Base-by-base conservation (phyloP, 345 rosid genomes). In the Balakata baccata region DNA sequence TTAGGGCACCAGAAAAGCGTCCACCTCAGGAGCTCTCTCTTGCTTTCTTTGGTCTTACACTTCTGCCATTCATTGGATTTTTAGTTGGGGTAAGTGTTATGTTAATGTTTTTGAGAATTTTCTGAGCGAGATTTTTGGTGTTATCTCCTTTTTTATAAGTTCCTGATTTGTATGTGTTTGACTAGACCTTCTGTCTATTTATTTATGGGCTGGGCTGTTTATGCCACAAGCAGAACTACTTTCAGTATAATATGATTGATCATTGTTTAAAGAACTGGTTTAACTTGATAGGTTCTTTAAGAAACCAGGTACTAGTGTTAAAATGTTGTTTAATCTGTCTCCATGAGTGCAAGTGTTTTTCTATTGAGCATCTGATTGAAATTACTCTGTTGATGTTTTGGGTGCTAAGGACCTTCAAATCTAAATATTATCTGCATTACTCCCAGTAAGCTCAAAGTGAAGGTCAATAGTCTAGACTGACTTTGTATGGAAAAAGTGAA, bases 1-100 rank as follows among this genome's bases (percentile, higher is more conserved):
- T 93, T 74, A 84, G 96, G 73, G 84, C 70, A 73, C 98, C 97
- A 68, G 99, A 96, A 80, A 96, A 93, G 83, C 96, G 64, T 49
- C 99, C 99, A 10, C 87, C 90, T 2, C 69, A 85, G 84, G 84
- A 88, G 80, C 89, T 96, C 22, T 96, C 99, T 68, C 86, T 91
- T 54, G 74, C 88, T 78, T 96, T 96, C 85, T 84, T 89, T 88
- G 97, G 91, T 78, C 85, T 96, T 62, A 81, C 88, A 43, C 59
- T 86, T 68, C 77, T 96, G 68, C 99, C 99, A 25, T 75, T 91
- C 54, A 22, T 93, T 62, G 98, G 90, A 78, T 96, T 96, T 78
- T 70, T 91, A 76, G 61, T 88, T 53, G 98, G 98, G 93, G 99
- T 96, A 68, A 89, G 98, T 86, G 52, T 45, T 69, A 60, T 71